phyloP scores from a whole-genome alignment of 2,329 filamentous ascomycete genomes.

The Cyphellophora europaea region DNA sequence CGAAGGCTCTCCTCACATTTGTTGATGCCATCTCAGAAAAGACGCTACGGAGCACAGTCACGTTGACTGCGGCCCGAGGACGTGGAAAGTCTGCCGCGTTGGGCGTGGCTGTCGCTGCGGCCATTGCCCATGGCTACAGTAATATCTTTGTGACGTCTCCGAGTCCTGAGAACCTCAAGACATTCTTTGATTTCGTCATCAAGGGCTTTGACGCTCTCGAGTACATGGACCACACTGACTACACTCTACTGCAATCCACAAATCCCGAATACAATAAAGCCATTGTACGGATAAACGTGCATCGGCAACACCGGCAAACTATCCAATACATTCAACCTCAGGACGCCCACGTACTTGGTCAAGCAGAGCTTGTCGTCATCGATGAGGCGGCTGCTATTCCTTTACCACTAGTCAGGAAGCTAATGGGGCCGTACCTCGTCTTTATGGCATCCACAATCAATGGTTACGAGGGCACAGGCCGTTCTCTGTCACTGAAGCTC shows the following conservation, averaged over 20 bases:
- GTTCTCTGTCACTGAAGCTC: slow-evolving; percentile 88
- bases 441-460: slow-evolving; percentile 99
- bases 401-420: slow-evolving; percentile 78
- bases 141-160: slow-evolving; percentile 99
- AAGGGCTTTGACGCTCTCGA: slow-evolving; percentile 93
- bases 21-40: slow-evolving; percentile 95
- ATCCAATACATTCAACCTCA: slow-evolving; percentile 98
- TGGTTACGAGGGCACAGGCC: slow-evolving; percentile 92
- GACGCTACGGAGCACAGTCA: slow-evolving; percentile 85
- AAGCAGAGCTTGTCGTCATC: slow-evolving; percentile 90
- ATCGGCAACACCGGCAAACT: slow-evolving; percentile 88
- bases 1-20: slow-evolving; percentile 92
- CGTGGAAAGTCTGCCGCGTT: slow-evolving; percentile 94
- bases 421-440: slow-evolving; percentile 93
- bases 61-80: slow-evolving; percentile 85
- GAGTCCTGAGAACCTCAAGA: slow-evolving; percentile 96
- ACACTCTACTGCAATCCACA: slow-evolving; percentile 95
- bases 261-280: slow-evolving; percentile 99
- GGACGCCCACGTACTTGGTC: slow-evolving; percentile 87
- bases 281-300: slow-evolving; percentile 92
- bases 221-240: slow-evolving; percentile 92
- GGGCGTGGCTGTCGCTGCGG: slow-evolving; percentile 87
- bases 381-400: slow-evolving; percentile 97
- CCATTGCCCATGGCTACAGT: slow-evolving; percentile 91
- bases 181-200: slow-evolving; percentile 95